Evolutionary conservation across 805 yeast genomes (phyloP).

Genomic region (Ogataea allantospora): DNA sequence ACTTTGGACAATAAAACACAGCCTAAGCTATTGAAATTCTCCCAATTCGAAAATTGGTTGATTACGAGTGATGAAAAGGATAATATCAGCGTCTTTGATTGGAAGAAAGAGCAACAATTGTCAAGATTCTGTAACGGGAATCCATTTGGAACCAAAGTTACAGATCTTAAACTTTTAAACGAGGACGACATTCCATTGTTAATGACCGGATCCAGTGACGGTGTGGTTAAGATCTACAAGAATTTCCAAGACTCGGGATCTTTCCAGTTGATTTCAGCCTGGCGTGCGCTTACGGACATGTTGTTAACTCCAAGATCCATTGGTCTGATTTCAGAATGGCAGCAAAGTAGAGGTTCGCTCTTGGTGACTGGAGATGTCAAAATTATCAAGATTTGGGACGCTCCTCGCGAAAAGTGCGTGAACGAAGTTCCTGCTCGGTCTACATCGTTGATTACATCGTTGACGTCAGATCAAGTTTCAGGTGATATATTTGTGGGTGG

Average conservation of each 20-base stretch:
- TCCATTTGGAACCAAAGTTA: conserved; percentile 83
- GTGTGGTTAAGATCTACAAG: conserved; percentile 84
- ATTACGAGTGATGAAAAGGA: conserved; percentile 83
- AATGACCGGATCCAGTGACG: conserved; percentile 89
- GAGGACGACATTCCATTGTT: conserved; percentile 89
- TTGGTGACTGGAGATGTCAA: conserved; percentile 94
- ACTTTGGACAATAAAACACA: conserved; percentile 71
- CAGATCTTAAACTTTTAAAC: conserved; percentile 81
- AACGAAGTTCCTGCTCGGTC: conserved; percentile 90
- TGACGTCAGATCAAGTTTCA: conserved; percentile 94
- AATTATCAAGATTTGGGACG: conserved; percentile 92
- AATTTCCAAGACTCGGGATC: conserved; percentile 59
- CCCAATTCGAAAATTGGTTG: conserved; percentile 86
- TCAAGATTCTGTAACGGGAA: conserved; percentile 78
- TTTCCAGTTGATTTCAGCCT: conserved; percentile 71
- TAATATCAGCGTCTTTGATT: conserved; percentile 82
- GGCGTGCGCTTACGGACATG: conserved; percentile 91
- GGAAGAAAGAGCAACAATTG: conserved; percentile 60
- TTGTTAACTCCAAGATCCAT: conserved; percentile 75
- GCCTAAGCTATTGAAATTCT: conserved; percentile 73
- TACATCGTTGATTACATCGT: conserved; percentile 78
- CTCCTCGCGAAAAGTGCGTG: conserved; percentile 84
- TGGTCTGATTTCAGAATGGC: conserved; percentile 93
- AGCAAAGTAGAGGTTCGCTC: conserved; percentile 88
- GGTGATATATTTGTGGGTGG: conserved; percentile 91